A percentile compares a stretch with the other conserved stretches of the same genome.
Conservation (phyloP, 305 asterid species). For the Fraxinus baroniana region DNA sequence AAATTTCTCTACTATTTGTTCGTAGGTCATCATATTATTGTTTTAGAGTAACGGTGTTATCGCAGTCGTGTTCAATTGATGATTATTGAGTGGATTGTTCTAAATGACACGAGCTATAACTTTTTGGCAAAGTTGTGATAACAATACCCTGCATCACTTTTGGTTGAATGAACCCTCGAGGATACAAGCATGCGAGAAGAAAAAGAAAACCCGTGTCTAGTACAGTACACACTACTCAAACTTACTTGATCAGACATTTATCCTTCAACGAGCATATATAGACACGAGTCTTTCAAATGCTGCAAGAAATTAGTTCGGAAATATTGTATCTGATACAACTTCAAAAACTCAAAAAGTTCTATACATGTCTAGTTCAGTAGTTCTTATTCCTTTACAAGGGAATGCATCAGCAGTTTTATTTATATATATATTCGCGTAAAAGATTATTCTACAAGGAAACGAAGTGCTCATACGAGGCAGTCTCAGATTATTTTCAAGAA, state of each 20-base stretch:
- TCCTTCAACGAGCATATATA: not conserved
- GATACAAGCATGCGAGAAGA: not conserved
- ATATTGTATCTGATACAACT: not conserved
- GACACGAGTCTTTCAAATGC: not conserved
- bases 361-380: slow-evolving; percentile 17
- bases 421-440: slow-evolving; percentile 8
- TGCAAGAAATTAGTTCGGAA: not conserved
- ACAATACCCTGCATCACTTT: too few relatives aligned
- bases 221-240: not conserved
- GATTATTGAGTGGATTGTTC: too few relatives aligned
- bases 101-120: too few relatives aligned
- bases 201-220: not conserved
- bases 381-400: slow-evolving; percentile 15
- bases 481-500: slow-evolving; percentile 3
- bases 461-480: not conserved
- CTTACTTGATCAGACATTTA: not conserved
- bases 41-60: too few relatives aligned
- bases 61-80: not conserved
- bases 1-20: not conserved
- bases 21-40: not conserved
- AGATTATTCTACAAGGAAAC: slow-evolving; percentile 3
- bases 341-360: slow-evolving; percentile 6
- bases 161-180: not conserved
- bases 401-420: not conserved
- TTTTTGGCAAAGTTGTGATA: too few relatives aligned